phyloP scores from a whole-genome alignment of 805 yeast genomes.

The Sungouiozyma intestinalis region DNA sequence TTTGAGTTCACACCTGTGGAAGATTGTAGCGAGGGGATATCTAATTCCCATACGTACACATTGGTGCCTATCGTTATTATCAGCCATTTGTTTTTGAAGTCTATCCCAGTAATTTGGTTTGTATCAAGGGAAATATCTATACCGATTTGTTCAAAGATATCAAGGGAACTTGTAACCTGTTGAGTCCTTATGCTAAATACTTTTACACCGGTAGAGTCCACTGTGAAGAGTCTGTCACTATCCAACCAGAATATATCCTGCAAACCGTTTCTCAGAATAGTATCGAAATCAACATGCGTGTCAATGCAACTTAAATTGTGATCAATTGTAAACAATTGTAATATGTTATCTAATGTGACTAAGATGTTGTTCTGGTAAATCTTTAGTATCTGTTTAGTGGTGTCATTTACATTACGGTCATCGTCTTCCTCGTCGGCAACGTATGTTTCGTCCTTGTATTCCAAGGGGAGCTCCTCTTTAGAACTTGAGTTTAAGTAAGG shows the following conservation, averaged over 20 bases:
- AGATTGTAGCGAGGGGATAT: conserved; percentile 1
- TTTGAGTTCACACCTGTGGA: not conserved
- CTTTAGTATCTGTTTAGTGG: conserved; percentile 3
- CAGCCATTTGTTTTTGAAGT: conserved; percentile 23
- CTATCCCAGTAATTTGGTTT: conserved; percentile 13
- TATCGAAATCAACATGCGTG: conserved; percentile 2
- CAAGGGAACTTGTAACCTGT: not conserved
- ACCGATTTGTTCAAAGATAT: not conserved
- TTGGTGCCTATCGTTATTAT: conserved; percentile 10
- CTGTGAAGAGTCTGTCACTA: conserved; percentile 10
- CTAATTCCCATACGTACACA: conserved; percentile 13
- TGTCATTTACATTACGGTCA: not conserved
- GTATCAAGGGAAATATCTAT: not conserved
- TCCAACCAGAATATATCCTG: conserved; percentile 22
- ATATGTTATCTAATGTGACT: conserved; percentile 4
- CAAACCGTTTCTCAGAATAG: not conserved
- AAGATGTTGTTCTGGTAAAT: conserved; percentile 8
- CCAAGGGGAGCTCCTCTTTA: not conserved
- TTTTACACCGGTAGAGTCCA: conserved; percentile 15
- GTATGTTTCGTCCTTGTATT: too few species aligned
- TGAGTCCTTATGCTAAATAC: conserved; percentile 9
- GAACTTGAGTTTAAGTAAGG: not conserved
- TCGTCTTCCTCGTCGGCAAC: not conserved
- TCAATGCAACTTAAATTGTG: conserved; percentile 6
- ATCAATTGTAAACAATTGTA: conserved; percentile 6